Conservation (phyloP, 805 yeast species). For the Lipomyces lipofer region DNA sequence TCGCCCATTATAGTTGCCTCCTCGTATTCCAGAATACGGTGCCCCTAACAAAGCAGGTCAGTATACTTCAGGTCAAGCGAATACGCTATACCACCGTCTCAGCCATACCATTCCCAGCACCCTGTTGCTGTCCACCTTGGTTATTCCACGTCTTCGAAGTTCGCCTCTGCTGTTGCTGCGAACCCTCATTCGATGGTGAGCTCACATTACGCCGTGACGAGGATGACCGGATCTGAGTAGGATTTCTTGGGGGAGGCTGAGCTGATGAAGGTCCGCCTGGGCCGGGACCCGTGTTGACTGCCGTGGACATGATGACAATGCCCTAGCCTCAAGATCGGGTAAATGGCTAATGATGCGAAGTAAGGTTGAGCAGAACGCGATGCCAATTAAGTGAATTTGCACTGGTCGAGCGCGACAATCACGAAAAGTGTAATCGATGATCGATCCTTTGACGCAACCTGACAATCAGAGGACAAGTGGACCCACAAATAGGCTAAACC, state of each 20-base stretch:
- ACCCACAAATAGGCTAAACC: no score
- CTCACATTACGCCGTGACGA: constrained; percentile 14
- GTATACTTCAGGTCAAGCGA: constrained; percentile 4
- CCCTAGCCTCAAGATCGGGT: no score
- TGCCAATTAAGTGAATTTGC: no score
- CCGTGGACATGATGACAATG: constrained; percentile 7
- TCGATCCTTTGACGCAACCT: no score
- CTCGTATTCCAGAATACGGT: neutral
- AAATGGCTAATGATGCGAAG: no score
- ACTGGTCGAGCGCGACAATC: no score
- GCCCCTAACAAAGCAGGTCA: no score
- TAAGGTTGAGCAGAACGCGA: no score
- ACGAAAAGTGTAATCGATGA: no score
- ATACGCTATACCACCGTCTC: constrained; percentile 9
- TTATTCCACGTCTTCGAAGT: neutral
- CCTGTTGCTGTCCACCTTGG: neutral
- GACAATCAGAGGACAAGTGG: no score
- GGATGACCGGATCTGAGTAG: neutral
- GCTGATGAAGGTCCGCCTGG: constrained; percentile 7
- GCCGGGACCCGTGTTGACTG: constrained; percentile 13
- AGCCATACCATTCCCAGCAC: constrained; percentile 16
- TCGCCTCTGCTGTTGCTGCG: constrained; percentile 16
- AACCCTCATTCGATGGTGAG: constrained; percentile 24
- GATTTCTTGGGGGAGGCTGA: neutral
- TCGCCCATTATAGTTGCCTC: constrained; percentile 7